A percentile compares a stretch with the other conserved stretches of the same genome.
Conservation (phyloP, 2,329 filamentous ascomycete species). For the Acephala macrosclerotiorum region DNA sequence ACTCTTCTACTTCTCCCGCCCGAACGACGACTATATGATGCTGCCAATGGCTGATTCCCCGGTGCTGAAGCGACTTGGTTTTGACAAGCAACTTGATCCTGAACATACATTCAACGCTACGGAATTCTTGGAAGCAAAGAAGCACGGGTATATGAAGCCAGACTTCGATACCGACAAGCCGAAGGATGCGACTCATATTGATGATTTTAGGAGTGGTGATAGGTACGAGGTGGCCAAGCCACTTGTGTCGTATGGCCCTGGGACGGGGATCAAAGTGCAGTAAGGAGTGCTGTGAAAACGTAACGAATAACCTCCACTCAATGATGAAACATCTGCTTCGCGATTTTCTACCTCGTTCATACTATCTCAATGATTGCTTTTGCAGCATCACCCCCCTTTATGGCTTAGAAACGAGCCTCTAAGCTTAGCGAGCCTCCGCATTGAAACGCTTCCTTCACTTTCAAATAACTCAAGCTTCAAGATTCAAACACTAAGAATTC, state of each 20-base stretch:
- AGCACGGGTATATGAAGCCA: neutral
- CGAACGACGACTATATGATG: neutral
- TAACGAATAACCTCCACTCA: too few relatives aligned
- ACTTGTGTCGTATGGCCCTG: neutral
- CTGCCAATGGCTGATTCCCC: neutral
- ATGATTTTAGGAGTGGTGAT: conserved; percentile 2
- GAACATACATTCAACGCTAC: neutral
- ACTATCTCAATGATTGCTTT: too few relatives aligned
- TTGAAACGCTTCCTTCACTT: too few relatives aligned
- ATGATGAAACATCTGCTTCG: too few relatives aligned
- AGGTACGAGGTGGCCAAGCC: neutral
- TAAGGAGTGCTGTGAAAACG: too few relatives aligned
- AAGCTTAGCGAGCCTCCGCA: too few relatives aligned
- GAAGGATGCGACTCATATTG: neutral
- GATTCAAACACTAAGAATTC: too few relatives aligned
- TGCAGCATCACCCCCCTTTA: neutral
- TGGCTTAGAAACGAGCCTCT: too few relatives aligned
- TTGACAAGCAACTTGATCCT: neutral
- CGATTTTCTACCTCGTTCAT: too few relatives aligned
- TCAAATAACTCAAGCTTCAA: too few relatives aligned
- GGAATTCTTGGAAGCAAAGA: neutral
- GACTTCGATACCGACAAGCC: neutral
- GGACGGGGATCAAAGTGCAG: neutral
- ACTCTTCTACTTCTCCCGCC: neutral
- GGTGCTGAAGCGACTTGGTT: neutral